These are phyloP conservation scores for Ajuga chamaepitys DNA, from an alignment of 257 asterid species.

Conservation along the genomic window DNA sequence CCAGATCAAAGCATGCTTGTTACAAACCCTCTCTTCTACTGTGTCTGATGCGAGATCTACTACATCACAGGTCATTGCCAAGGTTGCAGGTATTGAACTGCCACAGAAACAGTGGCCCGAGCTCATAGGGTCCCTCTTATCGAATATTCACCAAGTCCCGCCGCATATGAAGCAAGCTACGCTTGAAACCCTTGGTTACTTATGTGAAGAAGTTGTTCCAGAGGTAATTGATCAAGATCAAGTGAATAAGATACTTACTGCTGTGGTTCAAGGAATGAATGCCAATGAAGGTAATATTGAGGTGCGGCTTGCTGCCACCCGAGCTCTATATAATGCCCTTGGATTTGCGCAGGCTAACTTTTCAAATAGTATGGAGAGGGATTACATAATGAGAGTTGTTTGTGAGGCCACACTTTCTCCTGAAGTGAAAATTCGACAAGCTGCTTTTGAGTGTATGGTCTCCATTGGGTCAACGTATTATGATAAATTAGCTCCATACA, in stretches of 20 bases:
- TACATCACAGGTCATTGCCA: constrained; percentile 53
- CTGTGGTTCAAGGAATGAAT: constrained; percentile 56
- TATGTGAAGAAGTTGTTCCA: constrained; percentile 53
- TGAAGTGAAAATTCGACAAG: constrained; percentile 43
- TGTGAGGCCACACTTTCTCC: constrained; percentile 51
- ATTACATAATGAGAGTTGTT: constrained; percentile 56
- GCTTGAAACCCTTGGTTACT: constrained; percentile 47
- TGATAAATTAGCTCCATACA: constrained; percentile 45
- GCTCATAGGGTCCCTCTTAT: constrained; percentile 39
- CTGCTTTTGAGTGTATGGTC: constrained; percentile 51
- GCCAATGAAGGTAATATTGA: constrained; percentile 41
- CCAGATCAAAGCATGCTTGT: constrained; percentile 41
- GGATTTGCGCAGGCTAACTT: constrained; percentile 55
- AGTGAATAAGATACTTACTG: constrained; percentile 51
- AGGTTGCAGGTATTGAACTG: constrained; percentile 56
- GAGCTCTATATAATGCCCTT: constrained; percentile 48
- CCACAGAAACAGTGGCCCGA: constrained; percentile 59
- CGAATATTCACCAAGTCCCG: constrained; percentile 43
- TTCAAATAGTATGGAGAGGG: constrained; percentile 50
- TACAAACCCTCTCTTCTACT: constrained; percentile 40
- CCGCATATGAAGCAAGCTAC: constrained; percentile 55
- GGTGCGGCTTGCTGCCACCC: constrained; percentile 48
- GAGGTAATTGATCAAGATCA: constrained; percentile 53
- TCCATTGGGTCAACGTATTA: constrained; percentile 47
- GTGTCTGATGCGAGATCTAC: constrained; percentile 49